Percentiles rank a stretch among this genome's conserved stretches.
phyloP scores from a whole-genome alignment of 1,284 basidiomycete species.

The Xanthoconium separans region DNA sequence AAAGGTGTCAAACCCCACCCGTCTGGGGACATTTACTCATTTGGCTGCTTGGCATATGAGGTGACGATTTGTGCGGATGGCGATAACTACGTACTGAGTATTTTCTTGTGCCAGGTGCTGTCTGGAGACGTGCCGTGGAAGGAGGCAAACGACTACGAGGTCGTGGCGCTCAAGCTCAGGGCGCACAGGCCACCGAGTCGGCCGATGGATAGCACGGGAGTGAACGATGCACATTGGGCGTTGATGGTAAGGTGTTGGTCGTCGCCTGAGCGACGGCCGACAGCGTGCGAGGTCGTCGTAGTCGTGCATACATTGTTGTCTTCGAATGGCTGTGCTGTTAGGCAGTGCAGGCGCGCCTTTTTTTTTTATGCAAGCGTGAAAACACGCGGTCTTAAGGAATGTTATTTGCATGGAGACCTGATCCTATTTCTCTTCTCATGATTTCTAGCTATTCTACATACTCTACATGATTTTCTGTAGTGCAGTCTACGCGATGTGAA shows the following conservation, averaged over 20 bases:
- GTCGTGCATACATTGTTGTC: not conserved
- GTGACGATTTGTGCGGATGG: not conserved
- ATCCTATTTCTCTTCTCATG: too few relatives aligned
- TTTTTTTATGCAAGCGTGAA: too few relatives aligned
- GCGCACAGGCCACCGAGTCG: not conserved
- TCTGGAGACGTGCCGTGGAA: slow-evolving; percentile 13
- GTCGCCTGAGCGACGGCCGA: not conserved
- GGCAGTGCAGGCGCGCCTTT: too few relatives aligned
- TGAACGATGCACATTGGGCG: slow-evolving; percentile 1
- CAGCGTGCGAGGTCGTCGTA: not conserved
- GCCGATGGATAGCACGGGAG: not conserved
- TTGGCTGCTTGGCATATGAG: slow-evolving; percentile 2
- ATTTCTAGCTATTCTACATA: too few relatives aligned
- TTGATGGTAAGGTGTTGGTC: slow-evolving; percentile 9
- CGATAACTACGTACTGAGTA: not conserved
- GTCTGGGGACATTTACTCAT: slow-evolving; percentile 2
- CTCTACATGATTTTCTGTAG: too few relatives aligned
- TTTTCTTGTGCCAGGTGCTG: not conserved
- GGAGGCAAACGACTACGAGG: not conserved
- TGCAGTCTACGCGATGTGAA: too few relatives aligned
- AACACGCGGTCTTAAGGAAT: too few relatives aligned
- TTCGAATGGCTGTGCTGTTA: too few relatives aligned
- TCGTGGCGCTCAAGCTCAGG: slow-evolving; percentile 3
- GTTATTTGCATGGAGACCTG: too few relatives aligned
- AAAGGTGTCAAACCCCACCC: not conserved